Conservation (phyloP, 2,329 filamentous ascomycete genomes). For the Xylariaceae sp. region DNA sequence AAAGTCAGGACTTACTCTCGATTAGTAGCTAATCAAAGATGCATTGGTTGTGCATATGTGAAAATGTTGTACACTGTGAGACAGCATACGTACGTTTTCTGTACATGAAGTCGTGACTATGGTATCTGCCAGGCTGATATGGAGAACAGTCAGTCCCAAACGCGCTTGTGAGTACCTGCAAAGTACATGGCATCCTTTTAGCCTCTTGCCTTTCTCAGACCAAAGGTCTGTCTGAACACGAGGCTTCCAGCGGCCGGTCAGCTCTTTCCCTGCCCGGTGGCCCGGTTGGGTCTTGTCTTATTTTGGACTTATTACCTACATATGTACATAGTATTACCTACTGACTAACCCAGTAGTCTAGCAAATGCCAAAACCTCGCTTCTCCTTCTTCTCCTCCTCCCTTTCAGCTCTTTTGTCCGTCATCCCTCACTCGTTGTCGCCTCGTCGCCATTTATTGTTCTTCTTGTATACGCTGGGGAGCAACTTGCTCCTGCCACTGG, state of each 20-base stretch:
- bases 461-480: not conserved
- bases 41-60: slow-evolving; percentile 6
- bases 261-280: slow-evolving; percentile 14
- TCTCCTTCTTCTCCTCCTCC: not conserved
- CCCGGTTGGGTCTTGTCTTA: slow-evolving; percentile 10
- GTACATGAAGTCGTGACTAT: not conserved
- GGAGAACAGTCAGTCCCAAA: too few species aligned
- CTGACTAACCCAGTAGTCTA: too few species aligned
- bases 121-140: not conserved
- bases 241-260: slow-evolving; percentile 26
- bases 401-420: slow-evolving; percentile 11
- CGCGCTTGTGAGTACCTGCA: too few species aligned
- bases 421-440: slow-evolving; percentile 15
- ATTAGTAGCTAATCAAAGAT: slow-evolving; percentile 15
- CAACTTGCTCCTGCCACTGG: slow-evolving; percentile 7
- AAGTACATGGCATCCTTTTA: too few species aligned
- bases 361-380: not conserved
- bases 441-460: not conserved
- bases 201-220: slow-evolving; percentile 18
- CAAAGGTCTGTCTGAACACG: slow-evolving; percentile 19
- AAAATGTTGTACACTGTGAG: slow-evolving; percentile 24
- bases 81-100: slow-evolving; percentile 22
- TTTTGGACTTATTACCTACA: slow-evolving; percentile 4
- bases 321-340: too few species aligned
- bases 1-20: not conserved